Percentiles rank a stretch among this genome's conserved stretches.
These are phyloP conservation scores for Chaetoceros tenuissimus DNA, from an alignment of 108 stramenopile species.

Conservation along the genomic window DNA sequence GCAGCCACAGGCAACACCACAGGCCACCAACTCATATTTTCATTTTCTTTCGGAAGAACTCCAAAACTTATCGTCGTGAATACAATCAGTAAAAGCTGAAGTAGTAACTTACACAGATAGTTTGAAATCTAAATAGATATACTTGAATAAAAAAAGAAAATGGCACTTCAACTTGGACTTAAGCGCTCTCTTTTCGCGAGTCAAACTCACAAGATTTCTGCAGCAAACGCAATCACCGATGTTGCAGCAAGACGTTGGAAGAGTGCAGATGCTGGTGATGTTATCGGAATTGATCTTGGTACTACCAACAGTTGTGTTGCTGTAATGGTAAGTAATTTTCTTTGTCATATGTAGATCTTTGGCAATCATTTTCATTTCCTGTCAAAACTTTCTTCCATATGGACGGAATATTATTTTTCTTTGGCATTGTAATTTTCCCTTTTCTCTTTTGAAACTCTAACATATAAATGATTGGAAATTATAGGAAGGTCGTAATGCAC, in stretches of 20 bases:
- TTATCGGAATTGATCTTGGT: constrained; percentile 99
- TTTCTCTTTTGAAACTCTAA: neutral
- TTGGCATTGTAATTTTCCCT: too few relatives aligned
- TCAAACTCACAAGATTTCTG: neutral
- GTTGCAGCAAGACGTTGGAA: constrained; percentile 32
- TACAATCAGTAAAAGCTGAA: too few relatives aligned
- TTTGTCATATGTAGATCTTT: neutral
- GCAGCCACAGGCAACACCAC: too few relatives aligned
- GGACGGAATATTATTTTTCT: neutral
- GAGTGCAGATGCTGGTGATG: constrained; percentile 81
- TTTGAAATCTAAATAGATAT: too few relatives aligned
- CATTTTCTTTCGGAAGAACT: too few relatives aligned
- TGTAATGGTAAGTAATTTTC: constrained; percentile 84
- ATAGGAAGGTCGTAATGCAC: constrained; percentile 90
- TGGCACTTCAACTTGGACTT: constrained; percentile 30
- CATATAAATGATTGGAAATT: neutral
- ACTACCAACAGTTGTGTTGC: constrained; percentile 99
- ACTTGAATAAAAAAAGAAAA: too few relatives aligned
- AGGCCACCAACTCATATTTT: too few relatives aligned
- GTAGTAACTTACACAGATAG: too few relatives aligned
- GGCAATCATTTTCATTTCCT: neutral
- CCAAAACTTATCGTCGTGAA: too few relatives aligned
- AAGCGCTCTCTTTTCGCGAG: constrained; percentile 13
- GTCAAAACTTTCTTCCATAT: neutral
- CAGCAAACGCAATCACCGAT: neutral